Percentiles rank a stretch among this genome's conserved stretches.
Evolutionary conservation across 192 early-diverging fungal genomes (phyloP).

Genomic region (Entomortierella beljakovae): DNA sequence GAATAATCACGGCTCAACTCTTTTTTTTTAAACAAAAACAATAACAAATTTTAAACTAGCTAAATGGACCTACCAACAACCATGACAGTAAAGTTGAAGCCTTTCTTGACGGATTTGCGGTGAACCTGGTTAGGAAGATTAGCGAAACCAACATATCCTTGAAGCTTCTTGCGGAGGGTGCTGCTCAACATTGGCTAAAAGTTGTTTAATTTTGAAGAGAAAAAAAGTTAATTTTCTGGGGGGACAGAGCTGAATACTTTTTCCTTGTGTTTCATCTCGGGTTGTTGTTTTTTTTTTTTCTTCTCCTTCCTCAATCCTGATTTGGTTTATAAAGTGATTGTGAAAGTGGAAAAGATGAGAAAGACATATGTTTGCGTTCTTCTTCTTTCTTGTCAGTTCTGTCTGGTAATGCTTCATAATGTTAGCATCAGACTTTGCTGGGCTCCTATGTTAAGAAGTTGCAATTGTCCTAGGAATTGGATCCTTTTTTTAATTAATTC

Average conservation of each 20-base stretch:
- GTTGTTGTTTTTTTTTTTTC: no score
- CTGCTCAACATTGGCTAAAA: slow-evolving; percentile 32
- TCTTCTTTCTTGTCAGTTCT: no score
- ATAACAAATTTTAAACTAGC: background rate
- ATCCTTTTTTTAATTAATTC: slow-evolving; percentile 8
- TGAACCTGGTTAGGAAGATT: slow-evolving; percentile 95
- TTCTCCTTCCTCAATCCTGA: no score
- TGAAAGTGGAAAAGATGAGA: no score
- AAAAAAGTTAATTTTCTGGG: background rate
- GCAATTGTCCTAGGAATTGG: background rate
- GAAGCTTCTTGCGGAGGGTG: slow-evolving; percentile 56
- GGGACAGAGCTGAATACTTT: background rate
- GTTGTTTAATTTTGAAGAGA: background rate
- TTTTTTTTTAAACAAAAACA: background rate
- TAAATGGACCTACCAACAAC: slow-evolving; percentile 89
- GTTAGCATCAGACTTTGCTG: no score
- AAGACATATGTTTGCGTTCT: no score
- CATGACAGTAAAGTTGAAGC: slow-evolving; percentile 97
- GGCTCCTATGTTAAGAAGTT: slow-evolving; percentile 4
- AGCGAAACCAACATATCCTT: slow-evolving; percentile 86
- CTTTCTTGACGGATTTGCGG: slow-evolving; percentile 92
- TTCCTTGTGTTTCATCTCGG: background rate
- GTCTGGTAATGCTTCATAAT: no score
- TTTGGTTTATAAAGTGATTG: no score
- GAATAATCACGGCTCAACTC: slow-evolving; percentile 2